Evolutionary conservation across 805 yeast species (phyloP).

Genomic region (Barnettozyma pratensis): DNA sequence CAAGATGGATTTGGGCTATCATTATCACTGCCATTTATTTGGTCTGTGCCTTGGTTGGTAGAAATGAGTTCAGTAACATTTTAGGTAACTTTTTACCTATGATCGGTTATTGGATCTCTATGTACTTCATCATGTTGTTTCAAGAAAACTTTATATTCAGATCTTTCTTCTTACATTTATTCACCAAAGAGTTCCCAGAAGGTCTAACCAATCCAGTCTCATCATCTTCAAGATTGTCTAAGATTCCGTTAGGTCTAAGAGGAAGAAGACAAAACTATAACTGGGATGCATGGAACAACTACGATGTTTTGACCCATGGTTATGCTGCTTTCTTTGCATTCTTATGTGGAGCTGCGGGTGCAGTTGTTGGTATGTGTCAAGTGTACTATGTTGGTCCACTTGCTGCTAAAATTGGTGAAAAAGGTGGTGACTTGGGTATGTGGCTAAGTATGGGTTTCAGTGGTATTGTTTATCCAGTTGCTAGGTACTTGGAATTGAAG

Average conservation of each 20-base stretch:
- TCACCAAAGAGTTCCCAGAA: slow-evolving; percentile 37
- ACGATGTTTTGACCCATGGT: slow-evolving; percentile 56
- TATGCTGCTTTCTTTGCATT: slow-evolving; percentile 66
- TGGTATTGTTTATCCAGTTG: slow-evolving; percentile 54
- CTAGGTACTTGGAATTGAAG: slow-evolving; percentile 62
- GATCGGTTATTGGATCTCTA: slow-evolving; percentile 89
- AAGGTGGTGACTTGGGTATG: slow-evolving; percentile 79
- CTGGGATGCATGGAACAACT: slow-evolving; percentile 71
- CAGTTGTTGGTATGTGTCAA: slow-evolving; percentile 84
- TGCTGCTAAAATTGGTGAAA: slow-evolving; percentile 57
- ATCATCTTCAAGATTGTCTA: background rate
- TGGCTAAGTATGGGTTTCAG: slow-evolving; percentile 73
- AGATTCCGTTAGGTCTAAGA: slow-evolving; percentile 12
- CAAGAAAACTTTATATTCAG: slow-evolving; percentile 75
- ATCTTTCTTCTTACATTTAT: slow-evolving; percentile 37
- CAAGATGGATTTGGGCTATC: slow-evolving; percentile 75
- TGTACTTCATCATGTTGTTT: slow-evolving; percentile 64
- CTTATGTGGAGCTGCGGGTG: slow-evolving; percentile 70
- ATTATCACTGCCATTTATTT: slow-evolving; percentile 58
- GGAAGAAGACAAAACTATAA: slow-evolving; percentile 47
- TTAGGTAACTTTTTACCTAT: slow-evolving; percentile 81
- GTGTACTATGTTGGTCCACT: slow-evolving; percentile 77
- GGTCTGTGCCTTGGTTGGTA: slow-evolving; percentile 71
- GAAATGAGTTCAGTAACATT: slow-evolving; percentile 64
- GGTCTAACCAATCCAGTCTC: slow-evolving; percentile 2